These are phyloP conservation scores for Moesziomyces parantarcticus DNA, from an alignment of 1,284 basidiomycete species.

Conservation along the genomic window DNA sequence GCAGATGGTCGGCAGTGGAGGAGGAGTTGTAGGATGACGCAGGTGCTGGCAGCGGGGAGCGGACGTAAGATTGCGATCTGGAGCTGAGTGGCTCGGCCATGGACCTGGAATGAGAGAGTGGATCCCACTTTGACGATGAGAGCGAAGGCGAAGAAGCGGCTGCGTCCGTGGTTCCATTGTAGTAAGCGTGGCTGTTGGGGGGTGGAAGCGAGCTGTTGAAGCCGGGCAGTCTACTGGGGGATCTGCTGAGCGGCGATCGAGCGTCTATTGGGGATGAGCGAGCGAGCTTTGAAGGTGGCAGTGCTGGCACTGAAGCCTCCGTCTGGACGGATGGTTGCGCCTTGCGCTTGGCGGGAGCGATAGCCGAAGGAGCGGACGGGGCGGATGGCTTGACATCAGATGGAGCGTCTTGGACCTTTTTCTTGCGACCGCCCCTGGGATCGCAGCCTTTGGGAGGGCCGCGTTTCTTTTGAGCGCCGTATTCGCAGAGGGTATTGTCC, in stretches of 20 bases:
- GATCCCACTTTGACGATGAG: too few relatives aligned
- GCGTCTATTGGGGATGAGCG: background rate
- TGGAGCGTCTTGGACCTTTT: slow-evolving; percentile 13
- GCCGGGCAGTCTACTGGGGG: too few relatives aligned
- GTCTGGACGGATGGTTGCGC: background rate
- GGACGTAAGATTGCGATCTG: too few relatives aligned
- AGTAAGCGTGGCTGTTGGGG: too few relatives aligned
- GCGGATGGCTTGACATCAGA: background rate
- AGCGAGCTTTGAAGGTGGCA: background rate
- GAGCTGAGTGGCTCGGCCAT: too few relatives aligned
- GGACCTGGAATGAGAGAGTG: too few relatives aligned
- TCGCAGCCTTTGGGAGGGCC: slow-evolving; percentile 49
- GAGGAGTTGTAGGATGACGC: background rate
- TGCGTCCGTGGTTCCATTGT: too few relatives aligned
- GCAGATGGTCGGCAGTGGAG: slow-evolving; percentile 3
- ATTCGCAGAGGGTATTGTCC: slow-evolving; percentile 28
- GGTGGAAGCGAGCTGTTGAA: too few relatives aligned
- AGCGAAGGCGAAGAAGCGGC: too few relatives aligned
- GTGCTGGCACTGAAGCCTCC: background rate
- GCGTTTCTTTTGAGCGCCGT: slow-evolving; percentile 43
- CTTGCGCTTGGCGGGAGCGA: slow-evolving; percentile 3
- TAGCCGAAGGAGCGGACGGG: background rate
- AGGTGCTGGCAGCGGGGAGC: slow-evolving; percentile 2
- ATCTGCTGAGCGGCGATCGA: too few relatives aligned
- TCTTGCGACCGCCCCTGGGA: slow-evolving; percentile 41